phyloP scores from a whole-genome alignment of 768 basidiomycete species.

The Boletus vinaceobasis region DNA sequence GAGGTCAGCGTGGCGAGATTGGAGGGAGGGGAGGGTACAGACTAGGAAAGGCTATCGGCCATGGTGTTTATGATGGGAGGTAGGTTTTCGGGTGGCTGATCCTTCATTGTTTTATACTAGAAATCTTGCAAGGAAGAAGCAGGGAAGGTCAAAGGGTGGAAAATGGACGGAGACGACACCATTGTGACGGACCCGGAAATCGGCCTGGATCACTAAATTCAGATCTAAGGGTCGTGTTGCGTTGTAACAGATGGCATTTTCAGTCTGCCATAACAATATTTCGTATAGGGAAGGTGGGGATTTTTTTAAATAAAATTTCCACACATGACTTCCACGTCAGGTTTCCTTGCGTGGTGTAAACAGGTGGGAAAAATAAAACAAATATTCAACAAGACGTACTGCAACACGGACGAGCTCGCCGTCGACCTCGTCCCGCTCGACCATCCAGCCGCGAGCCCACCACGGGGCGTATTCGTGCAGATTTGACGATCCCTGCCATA shows the following conservation, averaged over 20 bases:
- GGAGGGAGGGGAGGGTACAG: slow-evolving; percentile 27
- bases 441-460: too few species aligned
- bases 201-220: slow-evolving; percentile 57
- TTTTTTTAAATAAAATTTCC: slow-evolving; percentile 42
- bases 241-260: slow-evolving; percentile 42
- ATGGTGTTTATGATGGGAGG: slow-evolving; percentile 43
- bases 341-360: slow-evolving; percentile 22
- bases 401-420: background rate
- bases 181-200: slow-evolving; percentile 41
- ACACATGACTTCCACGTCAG: slow-evolving; percentile 30
- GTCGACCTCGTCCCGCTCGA: background rate
- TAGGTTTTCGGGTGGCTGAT: slow-evolving; percentile 35
- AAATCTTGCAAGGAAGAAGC: slow-evolving; percentile 25
- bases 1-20: slow-evolving; percentile 15
- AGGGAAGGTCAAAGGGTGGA: slow-evolving; percentile 35
- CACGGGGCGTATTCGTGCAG: background rate
- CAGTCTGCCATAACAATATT: slow-evolving; percentile 39
- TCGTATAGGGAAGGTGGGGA: slow-evolving; percentile 42
- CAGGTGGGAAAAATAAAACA: slow-evolving; percentile 16
- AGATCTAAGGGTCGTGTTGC: slow-evolving; percentile 73
- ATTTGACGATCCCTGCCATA: slow-evolving; percentile 30
- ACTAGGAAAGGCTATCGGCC: slow-evolving; percentile 57
- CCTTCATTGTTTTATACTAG: slow-evolving; percentile 52
- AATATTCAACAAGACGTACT: slow-evolving; percentile 9
- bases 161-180: slow-evolving; percentile 39